These are phyloP conservation scores for Russula vinacea DNA, from an alignment of 768 basidiomycete species.

Conservation along the genomic window DNA sequence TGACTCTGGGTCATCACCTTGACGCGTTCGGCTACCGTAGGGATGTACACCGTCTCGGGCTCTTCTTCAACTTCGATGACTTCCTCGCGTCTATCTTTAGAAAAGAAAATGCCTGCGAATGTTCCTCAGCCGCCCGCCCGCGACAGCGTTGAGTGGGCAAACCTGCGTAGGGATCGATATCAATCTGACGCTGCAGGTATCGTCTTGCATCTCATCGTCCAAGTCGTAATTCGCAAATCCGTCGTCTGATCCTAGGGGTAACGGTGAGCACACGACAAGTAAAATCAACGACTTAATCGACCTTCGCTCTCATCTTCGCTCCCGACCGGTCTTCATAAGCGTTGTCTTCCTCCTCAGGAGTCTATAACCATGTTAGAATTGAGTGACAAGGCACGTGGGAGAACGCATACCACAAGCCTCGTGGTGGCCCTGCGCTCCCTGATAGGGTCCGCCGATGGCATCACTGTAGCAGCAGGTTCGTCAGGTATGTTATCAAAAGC, in stretches of 20 bases:
- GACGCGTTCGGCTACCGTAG: constrained; percentile 45
- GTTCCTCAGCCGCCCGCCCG: constrained; percentile 17
- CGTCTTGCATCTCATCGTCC: constrained; percentile 56
- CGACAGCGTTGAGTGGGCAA: constrained; percentile 28
- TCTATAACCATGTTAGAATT: constrained; percentile 40
- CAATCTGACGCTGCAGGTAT: constrained; percentile 43
- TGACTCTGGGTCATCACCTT: constrained; percentile 82
- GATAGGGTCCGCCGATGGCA: constrained; percentile 22
- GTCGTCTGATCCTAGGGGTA: constrained; percentile 37
- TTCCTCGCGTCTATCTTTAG: constrained; percentile 88
- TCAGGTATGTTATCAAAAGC: constrained; percentile 72
- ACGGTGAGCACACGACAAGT: background rate
- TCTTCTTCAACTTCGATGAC: constrained; percentile 90
- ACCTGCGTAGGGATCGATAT: constrained; percentile 90
- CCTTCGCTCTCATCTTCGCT: constrained; percentile 54
- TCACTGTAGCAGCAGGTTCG: constrained; percentile 42
- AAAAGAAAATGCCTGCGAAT: constrained; percentile 81
- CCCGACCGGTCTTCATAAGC: constrained; percentile 48
- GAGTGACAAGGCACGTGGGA: constrained; percentile 7
- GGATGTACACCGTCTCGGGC: constrained; percentile 49
- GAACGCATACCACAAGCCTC: constrained; percentile 23
- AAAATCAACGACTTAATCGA: constrained; percentile 27
- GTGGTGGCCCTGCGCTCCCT: constrained; percentile 8
- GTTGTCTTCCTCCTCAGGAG: constrained; percentile 54
- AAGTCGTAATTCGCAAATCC: constrained; percentile 81